A percentile compares a stretch with the other conserved stretches of the same genome.
These are phyloP conservation scores for Globisporangium abappressorium DNA, from an alignment of 352 stramenopile genomes.

Conservation along the genomic window DNA sequence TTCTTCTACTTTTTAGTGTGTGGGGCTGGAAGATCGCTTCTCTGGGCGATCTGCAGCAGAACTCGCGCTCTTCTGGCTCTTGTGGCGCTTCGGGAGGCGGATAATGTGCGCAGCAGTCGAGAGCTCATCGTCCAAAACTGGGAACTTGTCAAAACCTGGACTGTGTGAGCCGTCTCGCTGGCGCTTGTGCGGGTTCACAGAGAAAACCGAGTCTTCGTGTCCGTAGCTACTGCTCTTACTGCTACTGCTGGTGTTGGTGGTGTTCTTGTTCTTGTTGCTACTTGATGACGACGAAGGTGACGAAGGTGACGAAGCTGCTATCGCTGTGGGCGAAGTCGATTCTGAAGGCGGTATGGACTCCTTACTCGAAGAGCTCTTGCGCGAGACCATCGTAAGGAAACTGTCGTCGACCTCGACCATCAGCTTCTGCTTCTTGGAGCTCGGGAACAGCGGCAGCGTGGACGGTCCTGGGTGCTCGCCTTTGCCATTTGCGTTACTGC, in stretches of 20 bases:
- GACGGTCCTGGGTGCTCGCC: constrained; percentile 1
- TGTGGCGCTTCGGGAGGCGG: constrained; percentile 48
- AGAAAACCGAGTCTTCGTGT: background rate
- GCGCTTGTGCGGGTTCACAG: constrained; percentile 38
- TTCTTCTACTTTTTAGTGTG: background rate
- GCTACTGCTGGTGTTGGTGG: constrained; percentile 17
- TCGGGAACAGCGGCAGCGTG: constrained; percentile 34
- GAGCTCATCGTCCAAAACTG: constrained; percentile 30
- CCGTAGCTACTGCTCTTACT: constrained; percentile 11
- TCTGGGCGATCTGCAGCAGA: background rate
- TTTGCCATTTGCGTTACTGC: background rate
- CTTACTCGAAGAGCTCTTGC: constrained; percentile 24
- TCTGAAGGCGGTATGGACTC: background rate
- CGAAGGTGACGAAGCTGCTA: background rate
- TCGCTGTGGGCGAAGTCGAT: background rate
- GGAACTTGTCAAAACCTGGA: constrained; percentile 29
- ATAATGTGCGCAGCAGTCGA: constrained; percentile 22
- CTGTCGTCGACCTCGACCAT: constrained; percentile 36
- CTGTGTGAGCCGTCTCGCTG: constrained; percentile 34
- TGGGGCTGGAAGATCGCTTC: background rate
- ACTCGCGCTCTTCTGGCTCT: constrained; percentile 19
- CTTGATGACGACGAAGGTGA: background rate
- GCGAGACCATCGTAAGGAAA: constrained; percentile 35
- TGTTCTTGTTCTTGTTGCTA: constrained; percentile 8
- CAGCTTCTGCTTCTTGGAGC: constrained; percentile 54